Percentiles rank a stretch among this genome's conserved stretches.
Conservation (phyloP, 2,329 filamentous ascomycete species). For the Magnaporthiopsis poae region DNA sequence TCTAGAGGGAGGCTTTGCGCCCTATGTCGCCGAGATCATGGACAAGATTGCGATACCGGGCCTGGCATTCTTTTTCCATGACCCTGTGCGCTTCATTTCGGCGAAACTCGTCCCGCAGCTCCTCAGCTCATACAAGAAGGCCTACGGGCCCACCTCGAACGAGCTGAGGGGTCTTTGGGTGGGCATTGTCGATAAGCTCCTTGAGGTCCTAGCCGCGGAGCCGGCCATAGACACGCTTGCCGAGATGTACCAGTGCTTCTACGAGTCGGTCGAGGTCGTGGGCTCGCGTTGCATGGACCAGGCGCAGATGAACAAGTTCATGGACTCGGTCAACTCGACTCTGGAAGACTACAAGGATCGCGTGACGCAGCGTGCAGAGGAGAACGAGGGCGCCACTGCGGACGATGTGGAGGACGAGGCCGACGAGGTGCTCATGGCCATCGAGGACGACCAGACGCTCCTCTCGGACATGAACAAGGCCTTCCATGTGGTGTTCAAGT, state of each 20-base stretch:
- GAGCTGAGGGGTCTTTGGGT: conserved; percentile 77
- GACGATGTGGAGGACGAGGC: conserved; percentile 83
- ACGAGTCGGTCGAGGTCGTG: conserved; percentile 90
- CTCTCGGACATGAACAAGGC: conserved; percentile 99
- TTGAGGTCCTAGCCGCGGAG: conserved; percentile 87
- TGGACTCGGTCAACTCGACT: conserved; percentile 73
- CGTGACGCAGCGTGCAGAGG: conserved; percentile 72
- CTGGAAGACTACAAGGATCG: conserved; percentile 88
- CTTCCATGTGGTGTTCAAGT: conserved; percentile 97
- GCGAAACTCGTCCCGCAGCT: conserved; percentile 91
- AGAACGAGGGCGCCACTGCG: conserved; percentile 60
- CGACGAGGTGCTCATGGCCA: conserved; percentile 77
- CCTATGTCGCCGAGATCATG: conserved; percentile 86
- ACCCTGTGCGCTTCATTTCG: conserved; percentile 87
- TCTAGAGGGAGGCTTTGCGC: conserved; percentile 83
- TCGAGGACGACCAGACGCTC: conserved; percentile 93
- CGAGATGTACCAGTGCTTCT: conserved; percentile 99
- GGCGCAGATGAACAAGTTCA: conserved; percentile 76
- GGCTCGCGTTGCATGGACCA: conserved; percentile 71
- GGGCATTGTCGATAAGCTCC: conserved; percentile 75
- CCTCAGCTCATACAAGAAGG: conserved; percentile 86
- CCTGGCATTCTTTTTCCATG: conserved; percentile 97
- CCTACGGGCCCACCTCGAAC: conserved; percentile 69
- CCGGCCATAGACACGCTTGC: conserved; percentile 91
- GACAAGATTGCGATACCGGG: conserved; percentile 91